Conservation (phyloP, 163 green algal species). For the Scenedesmus sp. region DNA sequence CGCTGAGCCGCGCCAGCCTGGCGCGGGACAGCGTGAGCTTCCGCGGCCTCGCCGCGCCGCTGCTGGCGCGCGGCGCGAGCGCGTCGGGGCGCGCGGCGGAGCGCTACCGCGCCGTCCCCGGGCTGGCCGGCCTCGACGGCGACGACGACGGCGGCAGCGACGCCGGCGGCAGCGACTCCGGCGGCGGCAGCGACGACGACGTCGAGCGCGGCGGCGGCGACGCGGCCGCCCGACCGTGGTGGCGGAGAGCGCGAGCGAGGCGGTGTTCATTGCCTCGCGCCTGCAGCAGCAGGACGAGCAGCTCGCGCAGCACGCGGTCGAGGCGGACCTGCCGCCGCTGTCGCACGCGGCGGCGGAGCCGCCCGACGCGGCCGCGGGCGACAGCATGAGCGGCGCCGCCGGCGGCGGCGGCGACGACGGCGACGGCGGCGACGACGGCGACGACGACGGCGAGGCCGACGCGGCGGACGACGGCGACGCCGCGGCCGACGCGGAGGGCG, state of each 20-base stretch:
- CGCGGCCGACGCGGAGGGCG: neutral
- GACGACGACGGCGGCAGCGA: no score
- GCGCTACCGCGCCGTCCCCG: no score
- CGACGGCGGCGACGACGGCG: neutral
- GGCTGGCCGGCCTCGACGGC: no score
- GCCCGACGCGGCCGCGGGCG: neutral
- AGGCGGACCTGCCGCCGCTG: neutral
- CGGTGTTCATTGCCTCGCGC: slow-evolving; percentile 27
- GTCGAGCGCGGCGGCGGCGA: no score
- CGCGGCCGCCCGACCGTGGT: neutral
- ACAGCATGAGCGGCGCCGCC: neutral
- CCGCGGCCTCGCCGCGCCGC: no score
- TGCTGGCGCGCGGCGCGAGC: no score
- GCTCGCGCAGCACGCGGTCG: neutral
- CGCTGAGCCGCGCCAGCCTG: no score
- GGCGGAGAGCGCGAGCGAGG: slow-evolving; percentile 30
- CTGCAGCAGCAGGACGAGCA: slow-evolving; percentile 12
- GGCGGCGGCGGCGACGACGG: neutral
- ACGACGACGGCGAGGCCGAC: neutral
- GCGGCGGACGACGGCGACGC: neutral
- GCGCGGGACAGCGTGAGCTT: no score
- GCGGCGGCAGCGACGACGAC: neutral
- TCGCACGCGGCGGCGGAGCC: neutral
- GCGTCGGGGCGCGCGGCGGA: no score
- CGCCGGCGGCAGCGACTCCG: neutral